Conservation (phyloP, 176 grass and related monocot species). For the Oryza punctata region DNA sequence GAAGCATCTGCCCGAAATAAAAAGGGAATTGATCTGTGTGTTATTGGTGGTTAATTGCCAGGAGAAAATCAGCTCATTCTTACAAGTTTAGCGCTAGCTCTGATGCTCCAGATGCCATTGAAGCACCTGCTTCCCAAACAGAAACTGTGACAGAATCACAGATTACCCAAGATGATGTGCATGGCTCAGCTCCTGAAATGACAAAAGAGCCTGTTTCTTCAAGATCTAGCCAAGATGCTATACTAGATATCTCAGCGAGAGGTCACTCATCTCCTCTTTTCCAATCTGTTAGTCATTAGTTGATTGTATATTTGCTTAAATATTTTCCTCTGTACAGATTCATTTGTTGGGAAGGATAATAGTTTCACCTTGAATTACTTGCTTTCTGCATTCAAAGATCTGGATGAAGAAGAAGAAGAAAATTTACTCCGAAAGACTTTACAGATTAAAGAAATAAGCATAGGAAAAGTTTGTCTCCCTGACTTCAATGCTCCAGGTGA, state of each 20-base stretch:
- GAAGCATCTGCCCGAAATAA: constrained; percentile 28
- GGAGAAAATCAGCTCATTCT: constrained; percentile 41
- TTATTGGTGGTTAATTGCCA: constrained; percentile 39
- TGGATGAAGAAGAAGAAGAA: constrained; percentile 49
- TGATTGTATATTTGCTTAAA: constrained; percentile 23
- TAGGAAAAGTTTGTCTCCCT: constrained; percentile 37
- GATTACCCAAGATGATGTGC: constrained; percentile 24
- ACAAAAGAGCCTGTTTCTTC: constrained; percentile 26
- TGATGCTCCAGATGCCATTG: constrained; percentile 9
- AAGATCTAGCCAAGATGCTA: constrained; percentile 27
- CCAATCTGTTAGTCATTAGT: constrained; percentile 5
- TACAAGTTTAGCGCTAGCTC: constrained; percentile 14
- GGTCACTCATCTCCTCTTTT: constrained; percentile 41
- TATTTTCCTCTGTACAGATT: constrained; percentile 42
- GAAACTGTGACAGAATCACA: constrained; percentile 31
- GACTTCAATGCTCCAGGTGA: constrained; percentile 30
- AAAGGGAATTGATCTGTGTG: constrained; percentile 29
- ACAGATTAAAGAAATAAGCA: constrained; percentile 45
- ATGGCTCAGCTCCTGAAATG: constrained; percentile 30
- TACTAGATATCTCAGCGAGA: constrained; percentile 36
- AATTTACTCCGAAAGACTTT: constrained; percentile 45
- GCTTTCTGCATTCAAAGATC: constrained; percentile 42
- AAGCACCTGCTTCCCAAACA: constrained; percentile 23
- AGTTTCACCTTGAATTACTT: constrained; percentile 29
- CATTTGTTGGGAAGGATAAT: constrained; percentile 28